phyloP scores from a whole-genome alignment of 768 basidiomycete genomes.

The Gymnopilus junonius region DNA sequence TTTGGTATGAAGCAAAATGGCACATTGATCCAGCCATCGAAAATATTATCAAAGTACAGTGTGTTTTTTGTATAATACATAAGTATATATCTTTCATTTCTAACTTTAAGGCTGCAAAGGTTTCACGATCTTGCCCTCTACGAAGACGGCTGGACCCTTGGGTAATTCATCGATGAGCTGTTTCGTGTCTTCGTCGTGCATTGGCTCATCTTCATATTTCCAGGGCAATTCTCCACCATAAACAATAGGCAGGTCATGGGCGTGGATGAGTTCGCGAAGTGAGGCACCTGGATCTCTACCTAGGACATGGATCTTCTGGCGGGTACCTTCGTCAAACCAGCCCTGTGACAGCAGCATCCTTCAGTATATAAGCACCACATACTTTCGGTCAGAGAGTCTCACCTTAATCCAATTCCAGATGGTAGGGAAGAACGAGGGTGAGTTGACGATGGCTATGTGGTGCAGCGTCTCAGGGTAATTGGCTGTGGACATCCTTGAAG shows the following conservation, averaged over 20 bases:
- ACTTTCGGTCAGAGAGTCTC: slow-evolving; percentile 18
- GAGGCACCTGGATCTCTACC: slow-evolving; percentile 59
- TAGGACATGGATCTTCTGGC: slow-evolving; percentile 77
- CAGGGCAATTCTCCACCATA: slow-evolving; percentile 82
- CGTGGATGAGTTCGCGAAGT: slow-evolving; percentile 52
- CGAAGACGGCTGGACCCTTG: slow-evolving; percentile 47
- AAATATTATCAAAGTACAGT: background rate
- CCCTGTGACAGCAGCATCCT: slow-evolving; percentile 38
- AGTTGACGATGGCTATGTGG: slow-evolving; percentile 73
- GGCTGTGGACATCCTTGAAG: slow-evolving; percentile 72
- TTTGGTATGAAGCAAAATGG: background rate
- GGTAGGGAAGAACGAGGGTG: slow-evolving; percentile 82
- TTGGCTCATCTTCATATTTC: slow-evolving; percentile 69
- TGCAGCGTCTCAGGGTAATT: slow-evolving; percentile 83
- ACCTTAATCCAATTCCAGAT: slow-evolving; percentile 88
- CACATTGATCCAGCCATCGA: background rate
- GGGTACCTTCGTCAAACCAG: slow-evolving; percentile 83
- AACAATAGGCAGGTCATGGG: slow-evolving; percentile 56
- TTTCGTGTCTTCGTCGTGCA: slow-evolving; percentile 59
- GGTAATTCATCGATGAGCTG: slow-evolving; percentile 55
- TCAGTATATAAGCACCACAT: background rate
- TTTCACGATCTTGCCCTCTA: slow-evolving; percentile 44
- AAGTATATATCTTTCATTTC: background rate
- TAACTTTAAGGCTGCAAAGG: slow-evolving; percentile 12
- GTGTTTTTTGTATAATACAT: background rate